These are phyloP conservation scores for Cyclotella choctawhatcheeana DNA, from an alignment of 108 stramenopile species.

Conservation along the genomic window DNA sequence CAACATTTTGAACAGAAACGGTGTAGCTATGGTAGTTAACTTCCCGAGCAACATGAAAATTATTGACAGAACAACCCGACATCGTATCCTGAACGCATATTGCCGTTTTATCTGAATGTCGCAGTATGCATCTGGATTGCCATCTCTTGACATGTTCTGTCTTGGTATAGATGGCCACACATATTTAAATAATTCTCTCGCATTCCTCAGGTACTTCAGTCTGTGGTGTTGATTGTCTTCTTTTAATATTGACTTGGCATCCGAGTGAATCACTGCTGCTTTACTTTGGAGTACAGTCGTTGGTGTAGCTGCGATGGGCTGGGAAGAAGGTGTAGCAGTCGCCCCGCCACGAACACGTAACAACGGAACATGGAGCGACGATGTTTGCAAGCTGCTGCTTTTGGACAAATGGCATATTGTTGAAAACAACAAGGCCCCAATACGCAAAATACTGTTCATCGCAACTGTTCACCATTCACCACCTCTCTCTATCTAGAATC, in stretches of 20 bases:
- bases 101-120: slow-evolving; percentile 1
- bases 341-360: too few relatives aligned
- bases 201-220: slow-evolving; percentile 21
- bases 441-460: too few relatives aligned
- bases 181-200: slow-evolving; percentile 17
- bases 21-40: slow-evolving; percentile 24
- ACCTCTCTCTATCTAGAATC: too few relatives aligned
- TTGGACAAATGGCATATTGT: too few relatives aligned
- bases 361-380: too few relatives aligned
- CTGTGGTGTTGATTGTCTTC: background rate
- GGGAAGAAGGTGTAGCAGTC: too few relatives aligned
- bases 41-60: slow-evolving; percentile 29
- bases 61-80: slow-evolving; percentile 19
- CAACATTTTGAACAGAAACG: slow-evolving; percentile 40
- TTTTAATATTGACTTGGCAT: background rate
- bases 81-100: slow-evolving; percentile 11
- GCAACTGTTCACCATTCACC: too few relatives aligned
- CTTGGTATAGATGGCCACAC: slow-evolving; percentile 25
- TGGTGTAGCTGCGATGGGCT: background rate
- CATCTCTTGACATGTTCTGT: background rate
- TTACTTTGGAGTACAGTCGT: background rate
- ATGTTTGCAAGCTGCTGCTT: too few relatives aligned
- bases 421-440: too few relatives aligned
- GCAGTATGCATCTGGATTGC: background rate
- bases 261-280: background rate